These are phyloP conservation scores for Pseudonitzschia multiseries DNA, from an alignment of 108 stramenopile genomes.

Conservation along the genomic window DNA sequence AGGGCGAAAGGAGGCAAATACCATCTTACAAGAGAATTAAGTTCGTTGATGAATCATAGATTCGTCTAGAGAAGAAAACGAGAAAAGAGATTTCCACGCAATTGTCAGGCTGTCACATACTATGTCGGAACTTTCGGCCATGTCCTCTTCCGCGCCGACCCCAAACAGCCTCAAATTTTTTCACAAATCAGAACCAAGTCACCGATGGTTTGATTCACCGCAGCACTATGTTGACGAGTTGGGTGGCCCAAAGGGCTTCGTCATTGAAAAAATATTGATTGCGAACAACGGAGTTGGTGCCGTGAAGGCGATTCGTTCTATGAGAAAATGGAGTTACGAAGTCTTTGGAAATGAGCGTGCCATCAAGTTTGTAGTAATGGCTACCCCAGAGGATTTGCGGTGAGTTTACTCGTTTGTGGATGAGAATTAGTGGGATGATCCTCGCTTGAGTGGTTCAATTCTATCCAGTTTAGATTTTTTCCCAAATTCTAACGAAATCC, in stretches of 20 bases:
- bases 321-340: slow-evolving; percentile 95
- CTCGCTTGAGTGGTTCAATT: neutral
- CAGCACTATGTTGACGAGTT: slow-evolving; percentile 62
- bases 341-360: slow-evolving; percentile 91
- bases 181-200: slow-evolving; percentile 28
- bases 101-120: neutral
- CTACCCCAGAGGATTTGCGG: slow-evolving; percentile 97
- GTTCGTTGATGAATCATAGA: too few species aligned
- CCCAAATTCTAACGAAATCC: neutral
- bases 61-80: too few species aligned
- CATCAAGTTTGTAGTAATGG: slow-evolving; percentile 98
- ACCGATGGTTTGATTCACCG: slow-evolving; percentile 71
- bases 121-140: slow-evolving; percentile 7
- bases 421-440: neutral
- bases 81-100: too few species aligned
- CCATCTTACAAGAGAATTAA: too few species aligned
- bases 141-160: neutral
- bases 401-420: slow-evolving; percentile 42
- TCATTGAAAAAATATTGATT: slow-evolving; percentile 86
- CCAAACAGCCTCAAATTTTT: slow-evolving; percentile 8
- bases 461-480: neutral
- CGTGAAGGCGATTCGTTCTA: slow-evolving; percentile 96
- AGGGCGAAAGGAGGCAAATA: too few species aligned
- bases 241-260: slow-evolving; percentile 62
- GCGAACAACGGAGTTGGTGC: slow-evolving; percentile 95